Conservation (phyloP, 75 land plant genomes). For the Ceratopteris richardii region DNA sequence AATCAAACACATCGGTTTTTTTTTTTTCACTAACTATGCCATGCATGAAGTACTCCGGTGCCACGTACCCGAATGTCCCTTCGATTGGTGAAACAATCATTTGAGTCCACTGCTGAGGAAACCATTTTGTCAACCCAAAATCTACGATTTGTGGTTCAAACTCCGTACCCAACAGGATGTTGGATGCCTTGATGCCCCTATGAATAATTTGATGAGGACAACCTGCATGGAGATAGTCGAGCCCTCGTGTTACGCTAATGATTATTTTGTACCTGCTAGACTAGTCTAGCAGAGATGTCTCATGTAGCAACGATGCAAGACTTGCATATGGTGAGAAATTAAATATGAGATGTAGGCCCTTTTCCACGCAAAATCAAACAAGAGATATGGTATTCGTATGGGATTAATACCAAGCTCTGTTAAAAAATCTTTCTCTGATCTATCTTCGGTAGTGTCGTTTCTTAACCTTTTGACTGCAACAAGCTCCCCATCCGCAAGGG, state of each 20-base stretch:
- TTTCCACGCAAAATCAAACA: conserved; percentile 34
- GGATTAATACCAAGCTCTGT: conserved; percentile 30
- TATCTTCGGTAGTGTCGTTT: conserved; percentile 21
- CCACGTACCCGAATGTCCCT: conserved; percentile 88
- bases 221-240: conserved; percentile 74
- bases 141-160: conserved; percentile 94
- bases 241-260: conserved; percentile 73
- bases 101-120: conserved; percentile 71
- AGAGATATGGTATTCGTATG: conserved; percentile 34
- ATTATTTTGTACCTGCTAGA: conserved; percentile 65
- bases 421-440: conserved; percentile 26
- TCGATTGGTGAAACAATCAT: conserved; percentile 56
- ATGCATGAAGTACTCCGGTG: conserved; percentile 67
- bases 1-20: conserved; percentile 80
- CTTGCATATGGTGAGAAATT: conserved; percentile 36
- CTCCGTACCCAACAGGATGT: conserved; percentile 60
- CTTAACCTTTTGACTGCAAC: conserved; percentile 39
- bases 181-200: conserved; percentile 89
- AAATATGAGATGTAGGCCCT: conserved; percentile 33
- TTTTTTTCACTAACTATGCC: conserved; percentile 70
- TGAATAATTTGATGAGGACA: conserved; percentile 91
- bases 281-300: conserved; percentile 51
- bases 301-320: conserved; percentile 28
- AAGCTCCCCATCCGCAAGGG: conserved; percentile 14
- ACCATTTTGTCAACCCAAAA: conserved; percentile 93